Conservation (phyloP, 495 filamentous ascomycete species). For the Patellaria atrata region DNA sequence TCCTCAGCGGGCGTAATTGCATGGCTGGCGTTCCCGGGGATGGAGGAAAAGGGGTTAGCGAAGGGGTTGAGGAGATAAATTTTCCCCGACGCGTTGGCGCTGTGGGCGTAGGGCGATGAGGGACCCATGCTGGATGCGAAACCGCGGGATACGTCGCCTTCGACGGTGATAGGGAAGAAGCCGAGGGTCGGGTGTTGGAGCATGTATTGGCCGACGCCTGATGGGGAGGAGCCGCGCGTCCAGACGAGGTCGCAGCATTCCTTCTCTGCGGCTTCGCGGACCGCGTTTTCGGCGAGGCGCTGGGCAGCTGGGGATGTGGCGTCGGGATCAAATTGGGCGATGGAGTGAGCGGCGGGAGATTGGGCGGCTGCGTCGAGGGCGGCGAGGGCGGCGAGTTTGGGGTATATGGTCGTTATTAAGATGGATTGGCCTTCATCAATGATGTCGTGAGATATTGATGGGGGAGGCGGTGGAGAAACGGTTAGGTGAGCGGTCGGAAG, state of each 20-base stretch:
- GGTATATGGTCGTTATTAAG: constrained; percentile 60
- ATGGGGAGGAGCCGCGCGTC: constrained; percentile 29
- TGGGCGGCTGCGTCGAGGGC: constrained; percentile 48
- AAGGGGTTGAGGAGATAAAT: not conserved
- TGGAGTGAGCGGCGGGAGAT: constrained; percentile 28
- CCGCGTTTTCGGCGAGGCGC: constrained; percentile 37
- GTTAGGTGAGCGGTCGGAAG: constrained; percentile 20
- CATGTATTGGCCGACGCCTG: constrained; percentile 44
- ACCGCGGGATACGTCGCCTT: constrained; percentile 34
- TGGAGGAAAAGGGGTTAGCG: not conserved
- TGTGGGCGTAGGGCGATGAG: constrained; percentile 18
- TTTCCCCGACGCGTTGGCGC: constrained; percentile 32
- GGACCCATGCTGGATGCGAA: constrained; percentile 18
- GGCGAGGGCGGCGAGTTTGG: constrained; percentile 51
- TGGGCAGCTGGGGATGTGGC: constrained; percentile 25
- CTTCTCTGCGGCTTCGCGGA: constrained; percentile 49
- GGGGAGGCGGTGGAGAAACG: constrained; percentile 18
- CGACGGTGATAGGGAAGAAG: constrained; percentile 23
- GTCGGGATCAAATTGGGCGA: constrained; percentile 30
- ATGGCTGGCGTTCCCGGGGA: not conserved
- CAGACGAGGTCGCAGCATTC: constrained; percentile 61
- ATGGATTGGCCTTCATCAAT: constrained; percentile 21
- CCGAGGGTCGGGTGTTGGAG: constrained; percentile 53
- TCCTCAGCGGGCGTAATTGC: too few relatives aligned
- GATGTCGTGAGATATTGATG: constrained; percentile 20